These are phyloP conservation scores for Phylloporus rhodoxanthus DNA, from an alignment of 768 basidiomycete genomes.

Conservation along the genomic window DNA sequence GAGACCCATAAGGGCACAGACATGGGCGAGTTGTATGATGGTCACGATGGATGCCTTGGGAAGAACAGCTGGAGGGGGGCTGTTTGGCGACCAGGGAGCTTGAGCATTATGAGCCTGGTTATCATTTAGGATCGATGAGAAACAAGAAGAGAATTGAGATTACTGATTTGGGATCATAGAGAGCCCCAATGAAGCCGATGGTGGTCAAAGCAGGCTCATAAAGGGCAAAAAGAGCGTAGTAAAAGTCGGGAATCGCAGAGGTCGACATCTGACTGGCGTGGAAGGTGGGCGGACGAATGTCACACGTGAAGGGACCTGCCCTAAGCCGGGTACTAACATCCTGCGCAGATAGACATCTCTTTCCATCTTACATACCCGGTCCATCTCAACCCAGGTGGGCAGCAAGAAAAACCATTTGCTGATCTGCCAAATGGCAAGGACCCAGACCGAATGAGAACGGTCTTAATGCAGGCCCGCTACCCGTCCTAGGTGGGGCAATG, in stretches of 20 bases:
- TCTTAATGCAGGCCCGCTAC: conserved; percentile 61
- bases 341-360: not conserved
- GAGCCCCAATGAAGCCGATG: conserved; percentile 60
- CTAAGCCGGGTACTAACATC: conserved; percentile 16
- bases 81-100: conserved; percentile 60
- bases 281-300: not conserved
- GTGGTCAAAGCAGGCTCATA: conserved; percentile 68
- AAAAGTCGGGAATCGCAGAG: conserved; percentile 67
- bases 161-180: conserved; percentile 61
- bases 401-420: conserved; percentile 34
- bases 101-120: conserved; percentile 64
- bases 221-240: conserved; percentile 67
- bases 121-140: conserved; percentile 1
- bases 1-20: conserved; percentile 67
- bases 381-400: conserved; percentile 66
- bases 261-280: conserved; percentile 30
- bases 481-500: conserved; percentile 24
- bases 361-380: conserved; percentile 51
- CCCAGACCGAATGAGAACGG: conserved; percentile 56
- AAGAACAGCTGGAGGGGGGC: conserved; percentile 42
- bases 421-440: conserved; percentile 73
- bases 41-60: conserved; percentile 64
- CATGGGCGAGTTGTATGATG: conserved; percentile 69
- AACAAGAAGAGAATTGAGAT: conserved; percentile 15
- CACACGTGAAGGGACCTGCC: conserved; percentile 12